Percentiles rank a stretch among this genome's conserved stretches.
Evolutionary conservation across 257 asterid genomes (phyloP).

Genomic region (Asclepias syriaca): DNA sequence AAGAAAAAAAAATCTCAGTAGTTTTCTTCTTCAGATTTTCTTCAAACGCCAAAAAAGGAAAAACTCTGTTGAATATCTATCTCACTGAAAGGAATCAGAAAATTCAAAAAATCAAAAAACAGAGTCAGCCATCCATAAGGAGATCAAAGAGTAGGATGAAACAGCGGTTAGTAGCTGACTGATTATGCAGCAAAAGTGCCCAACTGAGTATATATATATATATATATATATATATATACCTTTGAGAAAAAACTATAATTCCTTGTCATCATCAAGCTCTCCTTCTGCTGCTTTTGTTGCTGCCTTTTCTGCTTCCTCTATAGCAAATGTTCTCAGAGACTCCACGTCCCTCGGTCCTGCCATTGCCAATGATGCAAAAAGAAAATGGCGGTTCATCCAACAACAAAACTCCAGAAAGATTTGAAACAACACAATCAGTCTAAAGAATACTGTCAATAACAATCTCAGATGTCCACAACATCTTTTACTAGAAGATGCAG

Average conservation of each 20-base stretch:
- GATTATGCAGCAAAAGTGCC: background rate
- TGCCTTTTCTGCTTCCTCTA: conserved; percentile 49
- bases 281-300: conserved; percentile 1
- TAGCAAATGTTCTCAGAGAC: conserved; percentile 54
- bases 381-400: no score
- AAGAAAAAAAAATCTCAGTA: background rate
- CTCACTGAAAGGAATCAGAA: background rate
- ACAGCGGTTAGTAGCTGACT: background rate
- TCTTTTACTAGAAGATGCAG: background rate
- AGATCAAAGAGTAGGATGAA: background rate
- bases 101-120: no score
- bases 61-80: background rate
- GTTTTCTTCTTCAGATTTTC: background rate
- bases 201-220: background rate
- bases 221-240: background rate
- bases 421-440: background rate
- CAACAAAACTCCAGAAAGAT: background rate
- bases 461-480: background rate
- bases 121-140: no score
- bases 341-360: conserved; percentile 43
- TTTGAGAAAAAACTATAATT: conserved; percentile 33
- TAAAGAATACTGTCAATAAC: background rate
- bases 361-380: conserved; percentile 16
- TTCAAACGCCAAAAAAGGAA: background rate
- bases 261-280: conserved; percentile 42